These are phyloP conservation scores for Euryodendron excelsum DNA, from an alignment of 148 eudicot species.

Conservation along the genomic window DNA sequence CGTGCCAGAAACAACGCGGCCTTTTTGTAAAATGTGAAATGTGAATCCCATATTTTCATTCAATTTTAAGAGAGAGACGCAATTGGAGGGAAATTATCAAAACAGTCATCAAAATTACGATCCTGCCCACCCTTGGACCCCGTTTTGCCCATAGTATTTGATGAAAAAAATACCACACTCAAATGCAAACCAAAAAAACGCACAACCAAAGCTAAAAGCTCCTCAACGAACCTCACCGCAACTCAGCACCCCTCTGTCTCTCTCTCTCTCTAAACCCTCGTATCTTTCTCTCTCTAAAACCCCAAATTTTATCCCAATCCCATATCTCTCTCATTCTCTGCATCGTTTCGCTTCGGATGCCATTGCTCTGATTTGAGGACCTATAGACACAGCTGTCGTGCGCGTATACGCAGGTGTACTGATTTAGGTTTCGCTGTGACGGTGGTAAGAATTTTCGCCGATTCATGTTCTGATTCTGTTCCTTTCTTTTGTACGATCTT, in stretches of 20 bases:
- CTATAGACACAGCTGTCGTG: background rate
- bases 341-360: background rate
- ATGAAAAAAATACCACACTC: background rate
- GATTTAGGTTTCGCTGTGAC: background rate
- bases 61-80: no score
- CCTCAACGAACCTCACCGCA: background rate
- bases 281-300: constrained; percentile 8
- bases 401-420: background rate
- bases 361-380: background rate
- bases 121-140: no score
- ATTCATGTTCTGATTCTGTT: background rate
- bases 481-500: background rate
- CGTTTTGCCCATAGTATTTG: no score
- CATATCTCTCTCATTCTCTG: background rate
- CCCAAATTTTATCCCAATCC: background rate
- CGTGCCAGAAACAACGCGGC: no score
- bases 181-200: background rate
- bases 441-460: background rate
- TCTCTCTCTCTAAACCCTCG: constrained; percentile 19
- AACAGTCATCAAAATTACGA: no score
- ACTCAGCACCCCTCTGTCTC: background rate
- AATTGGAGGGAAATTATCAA: no score
- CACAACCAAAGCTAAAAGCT: background rate
- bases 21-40: no score
- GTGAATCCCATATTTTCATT: no score